A percentile compares a stretch with the other conserved stretches of the same genome.
Evolutionary conservation across 805 yeast genomes (phyloP).

Genomic region (Zygosaccharomyces gambellarensis): DNA sequence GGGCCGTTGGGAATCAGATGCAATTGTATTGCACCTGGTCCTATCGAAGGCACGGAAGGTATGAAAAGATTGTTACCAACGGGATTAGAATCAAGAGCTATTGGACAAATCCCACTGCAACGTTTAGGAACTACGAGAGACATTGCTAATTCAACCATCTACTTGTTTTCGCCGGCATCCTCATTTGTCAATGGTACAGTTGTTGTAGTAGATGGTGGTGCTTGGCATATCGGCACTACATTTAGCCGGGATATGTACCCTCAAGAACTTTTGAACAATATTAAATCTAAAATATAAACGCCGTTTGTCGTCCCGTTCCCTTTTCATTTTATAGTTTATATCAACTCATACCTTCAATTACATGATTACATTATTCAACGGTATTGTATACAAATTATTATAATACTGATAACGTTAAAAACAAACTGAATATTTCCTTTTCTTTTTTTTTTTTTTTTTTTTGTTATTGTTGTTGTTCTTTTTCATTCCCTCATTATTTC

Average conservation of each 20-base stretch:
- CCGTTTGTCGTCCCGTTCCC: not conserved
- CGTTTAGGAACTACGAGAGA: constrained; percentile 67
- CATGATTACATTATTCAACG: not conserved
- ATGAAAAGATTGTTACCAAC: constrained; percentile 53
- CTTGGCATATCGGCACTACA: constrained; percentile 70
- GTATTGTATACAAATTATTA: not conserved
- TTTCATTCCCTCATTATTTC: constrained; percentile 13
- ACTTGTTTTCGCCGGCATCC: constrained; percentile 78
- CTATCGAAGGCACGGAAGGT: constrained; percentile 85
- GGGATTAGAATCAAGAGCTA: constrained; percentile 39
- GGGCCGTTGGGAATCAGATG: constrained; percentile 85
- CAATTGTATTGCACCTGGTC: constrained; percentile 89
- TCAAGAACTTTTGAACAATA: constrained; percentile 33
- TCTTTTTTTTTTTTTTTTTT: not conserved
- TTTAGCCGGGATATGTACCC: constrained; percentile 42
- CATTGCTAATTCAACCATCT: constrained; percentile 85
- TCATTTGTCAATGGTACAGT: constrained; percentile 70
- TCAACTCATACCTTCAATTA: not conserved
- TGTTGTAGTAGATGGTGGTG: constrained; percentile 83
- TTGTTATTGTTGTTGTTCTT: not conserved
- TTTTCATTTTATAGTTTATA: not conserved
- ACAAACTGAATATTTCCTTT: not conserved
- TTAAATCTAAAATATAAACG: constrained; percentile 37
- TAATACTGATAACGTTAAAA: not conserved
- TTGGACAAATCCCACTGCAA: constrained; percentile 49